Evolutionary conservation across 768 basidiomycete species (phyloP), one percentile per base, ranked within the genome.

Genomic region (Suillus subluteus): DNA sequence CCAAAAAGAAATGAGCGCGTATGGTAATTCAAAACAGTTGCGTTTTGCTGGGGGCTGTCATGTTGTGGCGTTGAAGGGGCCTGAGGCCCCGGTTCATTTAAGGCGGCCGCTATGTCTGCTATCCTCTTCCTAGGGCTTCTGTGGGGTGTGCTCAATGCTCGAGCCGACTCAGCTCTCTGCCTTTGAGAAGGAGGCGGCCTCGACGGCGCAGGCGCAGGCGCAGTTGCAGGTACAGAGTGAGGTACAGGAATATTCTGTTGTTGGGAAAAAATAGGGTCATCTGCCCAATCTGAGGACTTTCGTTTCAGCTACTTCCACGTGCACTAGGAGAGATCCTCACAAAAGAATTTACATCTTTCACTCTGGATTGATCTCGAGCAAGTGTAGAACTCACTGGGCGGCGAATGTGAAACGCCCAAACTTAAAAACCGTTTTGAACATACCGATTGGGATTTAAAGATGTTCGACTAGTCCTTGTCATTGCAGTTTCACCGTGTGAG

Each of bases 371-470:
- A 30, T 64, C 74, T 75, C 7, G 71, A 54, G 64, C 84, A 86
- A n/a, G 46, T 52, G 61, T 80, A 84, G 73, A 80, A 86, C 3
- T 62, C 76, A 67, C 76, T 76, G 65, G 62, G 63, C 58, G 58
- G 54, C n/a, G 13, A 59, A 23, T 64, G 43, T 54, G 12, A 32
- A 9, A n/a, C 58, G n/a, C 9, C 38, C 59, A 54, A 16, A n/a
- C 32, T 37, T 56, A 8, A 37, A 9, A 23, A 37, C 35, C 4
- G 0, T n/a, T 55, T 54, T 50, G 69, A 65, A 65, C 77, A 38
- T 69, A 84, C 84, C 83, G 79, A 46, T 70, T 67, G 1, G 77
- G 77, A 61, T 84, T 81, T 6, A 1, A 54, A 0, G 18, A 0
- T 0, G 78, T 80, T 13, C 63, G 70, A 65, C 82, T 84, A 4